A percentile compares a stretch with the other conserved stretches of the same genome.
phyloP scores from a whole-genome alignment of 179 eudicot species.

The Nepenthes alata region DNA sequence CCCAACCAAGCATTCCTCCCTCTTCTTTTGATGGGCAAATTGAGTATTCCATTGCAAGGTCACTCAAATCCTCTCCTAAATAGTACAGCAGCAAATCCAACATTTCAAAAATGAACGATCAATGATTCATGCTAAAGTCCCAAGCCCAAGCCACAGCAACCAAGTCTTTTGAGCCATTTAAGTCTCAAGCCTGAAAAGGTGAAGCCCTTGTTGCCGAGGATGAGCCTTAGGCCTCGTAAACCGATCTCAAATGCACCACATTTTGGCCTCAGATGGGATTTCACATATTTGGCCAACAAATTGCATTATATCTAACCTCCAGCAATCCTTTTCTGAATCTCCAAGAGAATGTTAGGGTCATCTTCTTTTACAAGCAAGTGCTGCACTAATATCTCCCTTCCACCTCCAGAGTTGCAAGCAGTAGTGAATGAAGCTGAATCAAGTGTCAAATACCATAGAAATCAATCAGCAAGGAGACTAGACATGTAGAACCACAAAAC shows the following conservation, averaged over 20 bases:
- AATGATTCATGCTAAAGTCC: too few species aligned
- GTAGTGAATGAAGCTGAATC: conserved; percentile 54
- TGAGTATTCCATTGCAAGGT: conserved; percentile 78
- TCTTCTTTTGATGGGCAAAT: conserved; percentile 83
- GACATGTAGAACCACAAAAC: too few species aligned
- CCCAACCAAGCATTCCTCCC: conserved; percentile 99
- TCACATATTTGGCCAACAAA: background rate
- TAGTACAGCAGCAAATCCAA: background rate
- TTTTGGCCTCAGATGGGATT: background rate
- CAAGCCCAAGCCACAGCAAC: too few species aligned
- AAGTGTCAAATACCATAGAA: background rate
- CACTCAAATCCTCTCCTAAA: conserved; percentile 85
- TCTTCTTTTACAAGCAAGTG: conserved; percentile 91
- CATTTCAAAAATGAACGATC: background rate
- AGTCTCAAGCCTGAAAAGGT: background rate
- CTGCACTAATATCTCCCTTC: conserved; percentile 83
- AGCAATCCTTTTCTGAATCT: conserved; percentile 64
- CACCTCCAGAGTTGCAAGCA: conserved; percentile 41
- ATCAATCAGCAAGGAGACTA: background rate
- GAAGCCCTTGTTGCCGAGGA: background rate
- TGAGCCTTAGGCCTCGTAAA: background rate
- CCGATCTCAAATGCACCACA: background rate
- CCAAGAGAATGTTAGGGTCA: conserved; percentile 56
- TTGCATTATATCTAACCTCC: conserved; percentile 36
- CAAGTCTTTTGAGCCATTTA: too few species aligned